Evolutionary conservation across 2,329 filamentous ascomycete genomes (phyloP), one percentile per base, ranked within the genome.

Genomic region (Bipolaris zeicola): DNA sequence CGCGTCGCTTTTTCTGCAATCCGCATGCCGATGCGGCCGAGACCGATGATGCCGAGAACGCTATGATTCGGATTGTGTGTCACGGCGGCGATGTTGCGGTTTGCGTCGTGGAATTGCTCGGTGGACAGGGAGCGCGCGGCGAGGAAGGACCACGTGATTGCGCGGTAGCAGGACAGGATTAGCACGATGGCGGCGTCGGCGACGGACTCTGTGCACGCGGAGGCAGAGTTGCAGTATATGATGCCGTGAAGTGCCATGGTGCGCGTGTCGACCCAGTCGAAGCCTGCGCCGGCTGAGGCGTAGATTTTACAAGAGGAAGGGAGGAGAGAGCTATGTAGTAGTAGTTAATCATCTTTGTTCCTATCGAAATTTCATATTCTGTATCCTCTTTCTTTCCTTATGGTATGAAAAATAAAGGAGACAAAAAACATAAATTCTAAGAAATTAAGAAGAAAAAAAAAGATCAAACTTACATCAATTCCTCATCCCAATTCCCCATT

Each of bases 221-320:
- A 82, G 1, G 88, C 88, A 2, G 86, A 83, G 76, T 92, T 91
- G 79, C 89, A 91, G 76, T 91, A 92, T 49, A 88, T 76, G 60
- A 90, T 84, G 36, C 86, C 88, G 68, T 81, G 81, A 59, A 85
- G 78, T 1, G 85, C 89, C 52, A 92, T 70, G 1, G 84, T 72
- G 66, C 85, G 79, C 24, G 83, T 83, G 70, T 88, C 82, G 5
- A 83, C 84, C 84, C 85, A 87, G 70, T 88, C 85, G 70, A 85
- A 88, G 2, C 86, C 85, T 13, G 85, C 85, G 2, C 85, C 85
- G 1, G 86, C 85, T 14, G 80, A 83, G 14, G 85, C 83, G 70
- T 82, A 87, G 14, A 88, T 80, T 59, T 79, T 82, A 58, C 84
- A 81, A 0, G 80, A 82, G 1, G 69, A 47, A 0, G 85, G 85